Conservation (phyloP, 2,329 filamentous ascomycete genomes). For the Chaetomium globosum region DNA sequence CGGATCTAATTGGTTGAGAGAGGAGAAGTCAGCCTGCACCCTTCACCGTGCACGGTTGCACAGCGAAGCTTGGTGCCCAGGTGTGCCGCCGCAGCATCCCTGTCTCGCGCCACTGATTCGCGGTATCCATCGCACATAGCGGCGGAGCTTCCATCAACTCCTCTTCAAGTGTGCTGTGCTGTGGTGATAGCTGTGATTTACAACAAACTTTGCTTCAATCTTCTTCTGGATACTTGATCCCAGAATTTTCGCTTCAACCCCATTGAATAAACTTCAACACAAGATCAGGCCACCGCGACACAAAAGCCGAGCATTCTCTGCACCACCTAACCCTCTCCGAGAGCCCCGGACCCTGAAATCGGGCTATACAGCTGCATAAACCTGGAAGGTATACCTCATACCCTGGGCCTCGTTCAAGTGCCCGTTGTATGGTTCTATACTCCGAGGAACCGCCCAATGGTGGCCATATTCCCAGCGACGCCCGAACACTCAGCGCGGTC, state of each 20-base stretch:
- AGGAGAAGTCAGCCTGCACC: not conserved
- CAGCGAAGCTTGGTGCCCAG: not conserved
- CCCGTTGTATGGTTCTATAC: constrained; percentile 28
- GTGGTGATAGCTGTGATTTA: not conserved
- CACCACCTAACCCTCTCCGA: not conserved
- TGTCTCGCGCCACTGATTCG: constrained; percentile 16
- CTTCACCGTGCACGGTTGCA: not conserved
- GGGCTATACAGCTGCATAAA: not conserved
- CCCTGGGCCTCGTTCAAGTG: constrained; percentile 1
- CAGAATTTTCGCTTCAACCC: not conserved
- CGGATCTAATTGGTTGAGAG: not conserved
- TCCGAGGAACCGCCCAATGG: constrained; percentile 31
- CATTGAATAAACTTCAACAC: not conserved
- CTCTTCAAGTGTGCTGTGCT: not conserved
- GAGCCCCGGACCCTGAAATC: not conserved
- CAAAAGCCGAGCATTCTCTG: not conserved
- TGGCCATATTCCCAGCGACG: constrained; percentile 28
- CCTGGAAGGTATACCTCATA: not conserved
- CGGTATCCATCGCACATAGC: not conserved
- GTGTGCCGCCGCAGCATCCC: constrained; percentile 12
- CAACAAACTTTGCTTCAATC: not conserved
- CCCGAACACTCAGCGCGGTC: constrained; percentile 30
- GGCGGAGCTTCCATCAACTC: constrained; percentile 7
- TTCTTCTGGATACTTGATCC: not conserved
- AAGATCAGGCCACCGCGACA: not conserved